Conservation (phyloP, 768 basidiomycete species). For the Chlorophyllum brunneum region DNA sequence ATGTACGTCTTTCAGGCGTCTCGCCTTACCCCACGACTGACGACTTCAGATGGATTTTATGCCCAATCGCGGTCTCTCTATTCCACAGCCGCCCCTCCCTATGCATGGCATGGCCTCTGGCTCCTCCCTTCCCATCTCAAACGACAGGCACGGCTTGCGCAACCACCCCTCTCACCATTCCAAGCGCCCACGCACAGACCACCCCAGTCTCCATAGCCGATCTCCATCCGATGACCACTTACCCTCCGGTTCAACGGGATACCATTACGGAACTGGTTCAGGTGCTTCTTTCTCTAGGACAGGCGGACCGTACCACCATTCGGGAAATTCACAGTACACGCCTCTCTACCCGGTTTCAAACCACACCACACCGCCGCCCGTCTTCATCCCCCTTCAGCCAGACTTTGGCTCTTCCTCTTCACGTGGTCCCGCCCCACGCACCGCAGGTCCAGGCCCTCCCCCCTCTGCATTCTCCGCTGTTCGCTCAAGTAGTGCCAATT, state of each 20-base stretch:
- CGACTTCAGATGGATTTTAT: conserved; percentile 3
- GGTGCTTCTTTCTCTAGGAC: conserved; percentile 8
- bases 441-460: conserved; percentile 3
- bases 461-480: conserved; percentile 7
- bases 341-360: conserved; percentile 13
- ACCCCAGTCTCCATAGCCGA: conserved; percentile 11
- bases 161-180: conserved; percentile 5
- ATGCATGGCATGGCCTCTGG: conserved; percentile 9
- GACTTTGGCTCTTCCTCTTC: conserved; percentile 11
- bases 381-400: conserved; percentile 9
- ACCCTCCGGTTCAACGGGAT: conserved; percentile 9
- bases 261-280: conserved; percentile 10
- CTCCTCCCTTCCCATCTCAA: conserved; percentile 9
- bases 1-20: neutral
- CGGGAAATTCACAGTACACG: conserved; percentile 13
- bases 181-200: conserved; percentile 15
- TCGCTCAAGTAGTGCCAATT: conserved; percentile 5
- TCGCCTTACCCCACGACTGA: neutral
- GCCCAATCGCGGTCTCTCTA: conserved; percentile 6
- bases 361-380: conserved; percentile 10
- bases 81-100: conserved; percentile 8
- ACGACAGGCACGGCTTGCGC: conserved; percentile 3
- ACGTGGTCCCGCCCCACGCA: conserved; percentile 3
- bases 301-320: conserved; percentile 10
- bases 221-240: conserved; percentile 13